phyloP scores from a whole-genome alignment of 495 filamentous ascomycete species.

The Cetradonia linearis region DNA sequence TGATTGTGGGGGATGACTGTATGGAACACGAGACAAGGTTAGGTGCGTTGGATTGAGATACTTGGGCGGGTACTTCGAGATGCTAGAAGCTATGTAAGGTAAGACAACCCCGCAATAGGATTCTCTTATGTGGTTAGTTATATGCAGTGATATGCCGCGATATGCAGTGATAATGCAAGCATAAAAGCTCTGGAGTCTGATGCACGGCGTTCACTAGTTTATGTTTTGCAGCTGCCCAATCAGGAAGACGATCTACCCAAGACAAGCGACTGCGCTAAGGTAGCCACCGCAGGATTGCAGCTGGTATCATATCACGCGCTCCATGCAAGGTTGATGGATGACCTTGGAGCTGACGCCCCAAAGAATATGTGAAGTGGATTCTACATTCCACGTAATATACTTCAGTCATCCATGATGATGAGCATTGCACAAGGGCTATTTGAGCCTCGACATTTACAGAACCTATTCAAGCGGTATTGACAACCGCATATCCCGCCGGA shows the following conservation, averaged over 20 bases:
- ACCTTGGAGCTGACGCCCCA: not conserved
- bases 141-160: not conserved
- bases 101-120: too few relatives aligned
- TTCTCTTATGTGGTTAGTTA: too few relatives aligned
- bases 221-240: conserved; percentile 4
- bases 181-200: not conserved
- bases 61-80: not conserved
- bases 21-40: not conserved
- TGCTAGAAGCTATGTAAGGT: not conserved
- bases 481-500: too few relatives aligned
- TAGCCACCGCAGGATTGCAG: not conserved
- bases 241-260: not conserved
- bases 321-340: not conserved
- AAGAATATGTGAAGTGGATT: too few relatives aligned
- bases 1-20: not conserved
- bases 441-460: not conserved
- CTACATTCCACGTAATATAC: not conserved
- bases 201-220: not conserved
- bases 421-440: not conserved
- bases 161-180: not conserved
- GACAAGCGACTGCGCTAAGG: not conserved
- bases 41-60: not conserved
- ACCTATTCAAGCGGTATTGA: not conserved
- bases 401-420: not conserved
- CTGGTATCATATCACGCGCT: not conserved